Base-by-base conservation (phyloP, 257 asterid species). In the Mitragyna speciosa region DNA sequence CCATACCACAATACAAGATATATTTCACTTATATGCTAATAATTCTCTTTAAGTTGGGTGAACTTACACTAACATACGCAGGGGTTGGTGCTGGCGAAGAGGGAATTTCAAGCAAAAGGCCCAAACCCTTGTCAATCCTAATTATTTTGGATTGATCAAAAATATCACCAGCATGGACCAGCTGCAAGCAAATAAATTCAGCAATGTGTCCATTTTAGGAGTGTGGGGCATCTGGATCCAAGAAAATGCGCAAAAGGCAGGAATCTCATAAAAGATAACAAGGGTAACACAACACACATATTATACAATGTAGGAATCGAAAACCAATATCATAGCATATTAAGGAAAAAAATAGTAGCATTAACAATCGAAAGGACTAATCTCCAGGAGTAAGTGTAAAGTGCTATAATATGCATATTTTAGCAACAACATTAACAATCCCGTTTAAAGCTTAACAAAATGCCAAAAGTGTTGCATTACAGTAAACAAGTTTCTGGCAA, bases 71-170 rank as follows among this genome's bases (percentile, higher is more conserved):
- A 72, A 96, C 98, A 89, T 89, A 94, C 79, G 95, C 88, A 71
- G 99, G 98, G 83, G 96, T 94, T 30, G 97, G 91, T 84, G 77
- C 80, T 73, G 98, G 99, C 47, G 78, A 41, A 36, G 97, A 87
- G 51, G 98, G 97, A 78, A 91, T 78, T 87, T 92, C 95, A 63
- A 96, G 89, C 78, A 94, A 91, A 82, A 94, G 89, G 76, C 99
- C 99, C 49, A 87, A 82, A 31, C 89, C 94, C 88, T 86, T 94
- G 75, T 95, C 99, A 83, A 95, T 87, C 89, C 98, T 90, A 86
- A 93, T 86, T 67, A 95, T 92, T 88, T 88, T 90, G 22, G 97
- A 87, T 82, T 89, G 87, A 76, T 93, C 98, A 81, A 90, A 95
- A 81, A 95, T 94, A 79, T 92, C 95, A 10, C 99, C 98, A 66